These are phyloP conservation scores for Salmacisia buchloeana DNA, from an alignment of 1,284 basidiomycete species.

Conservation along the genomic window DNA sequence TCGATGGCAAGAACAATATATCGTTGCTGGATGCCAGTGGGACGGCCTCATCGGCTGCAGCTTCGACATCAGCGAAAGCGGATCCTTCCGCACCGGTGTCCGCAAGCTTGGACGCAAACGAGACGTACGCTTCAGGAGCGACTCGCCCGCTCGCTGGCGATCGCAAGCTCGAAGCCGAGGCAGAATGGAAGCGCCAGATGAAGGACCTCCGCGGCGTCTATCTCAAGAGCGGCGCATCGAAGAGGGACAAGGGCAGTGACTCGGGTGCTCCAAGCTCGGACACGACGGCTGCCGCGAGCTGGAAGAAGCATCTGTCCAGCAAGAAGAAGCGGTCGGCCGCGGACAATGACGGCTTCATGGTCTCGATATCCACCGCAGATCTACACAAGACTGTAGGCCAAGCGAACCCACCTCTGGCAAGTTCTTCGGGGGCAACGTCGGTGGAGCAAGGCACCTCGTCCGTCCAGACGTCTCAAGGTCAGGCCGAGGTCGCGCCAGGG, in stretches of 20 bases:
- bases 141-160: neutral
- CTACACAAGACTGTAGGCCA: too few species aligned
- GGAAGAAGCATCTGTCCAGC: conserved; percentile 2
- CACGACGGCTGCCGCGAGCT: neutral
- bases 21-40: neutral
- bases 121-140: neutral
- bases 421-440: too few species aligned
- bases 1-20: neutral
- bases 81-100: neutral
- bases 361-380: neutral
- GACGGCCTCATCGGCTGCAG: neutral
- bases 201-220: conserved; percentile 6
- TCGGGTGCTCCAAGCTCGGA: neutral
- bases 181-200: conserved; percentile 11
- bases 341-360: conserved; percentile 2
- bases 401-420: too few species aligned
- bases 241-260: neutral
- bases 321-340: conserved; percentile 4
- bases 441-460: too few species aligned
- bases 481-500: neutral
- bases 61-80: neutral
- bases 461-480: too few species aligned
- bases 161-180: conserved; percentile 9
- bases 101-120: neutral
- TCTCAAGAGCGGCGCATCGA: neutral